Evolutionary conservation across 805 yeast species (phyloP), one percentile per base, ranked within the genome.

Genomic region (Candida vaughaniae): DNA sequence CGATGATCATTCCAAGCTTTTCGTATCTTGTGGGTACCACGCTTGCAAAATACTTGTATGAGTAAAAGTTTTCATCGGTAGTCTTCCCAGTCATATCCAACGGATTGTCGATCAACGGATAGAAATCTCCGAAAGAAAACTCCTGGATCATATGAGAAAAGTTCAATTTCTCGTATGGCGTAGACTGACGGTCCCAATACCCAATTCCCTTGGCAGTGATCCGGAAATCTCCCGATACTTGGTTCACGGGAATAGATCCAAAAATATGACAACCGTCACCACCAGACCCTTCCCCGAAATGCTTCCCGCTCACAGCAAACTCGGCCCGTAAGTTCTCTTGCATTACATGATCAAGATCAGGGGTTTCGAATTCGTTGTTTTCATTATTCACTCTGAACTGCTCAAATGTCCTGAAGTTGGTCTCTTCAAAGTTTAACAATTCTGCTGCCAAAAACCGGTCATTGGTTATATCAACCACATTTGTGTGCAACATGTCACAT

Each of bases 61-160:
- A 58, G 40, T 74, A 79, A 14, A 68, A 42, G 16, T 71, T 64
- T 2, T 73, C 68, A 0, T 67, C 64, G 2, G 88, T 72, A 12
- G 60, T 56, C 47, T 81, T 77, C 1, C 78, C 83, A 0, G 91
- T 82, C 31, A 70, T 71, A 58, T 93, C 98, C 45, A 93, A 71
- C n/a, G 96, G 95, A 54, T 91, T 91, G 48, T 82, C 73, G 45
- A 90, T 71, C 49, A 76, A 83, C 3, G 99, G 97, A 53, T 79
- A 89, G 59, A 84, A 89, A 25, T 79, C 86, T 10, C 99, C 99
- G 62, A 82, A 91, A 8, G 97, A 88, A 45, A 89, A 77, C 58
- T 91, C 98, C 42, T 77, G 77, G 42, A 93, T 82, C 4, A 78
- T 78, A 60, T 93, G 99, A 1, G 95, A 75, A 55, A 91, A 84